Evolutionary conservation across 148 eudicot genomes (phyloP), one percentile per base, ranked within the genome.

Genomic region (Selenicereus undatus): DNA sequence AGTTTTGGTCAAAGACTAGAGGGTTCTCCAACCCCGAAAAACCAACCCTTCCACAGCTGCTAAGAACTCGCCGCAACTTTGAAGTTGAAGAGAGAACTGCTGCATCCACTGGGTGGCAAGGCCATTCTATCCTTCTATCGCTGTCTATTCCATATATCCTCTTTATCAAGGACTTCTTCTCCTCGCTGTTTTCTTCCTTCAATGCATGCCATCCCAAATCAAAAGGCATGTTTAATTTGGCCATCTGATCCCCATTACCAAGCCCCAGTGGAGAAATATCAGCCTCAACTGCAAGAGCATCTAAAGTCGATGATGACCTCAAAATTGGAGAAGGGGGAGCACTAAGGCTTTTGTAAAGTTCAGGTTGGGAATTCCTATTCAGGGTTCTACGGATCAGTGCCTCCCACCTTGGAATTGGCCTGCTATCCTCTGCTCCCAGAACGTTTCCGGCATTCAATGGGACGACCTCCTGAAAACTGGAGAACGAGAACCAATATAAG

Each of bases 401-500:
- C 77, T 91, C 99, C 99, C 99, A 96, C 74, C 89, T 92, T 68
- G 82, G 87, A 17, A 93, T 93, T 16, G 97, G 97, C 36, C 88
- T 88, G 83, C 86, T 87, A 76, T 85, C 93, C 76, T 93, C 97
- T 27, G 98, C 94, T 81, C 98, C 97, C 13, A 96, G 84, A 29
- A 96, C 95, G 72, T 93, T 96, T 24, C 93, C 97, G 48, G 97
- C 97, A 83, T 85, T 93, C 58, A 96, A 84, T 76, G 99, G 98
- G 51, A 96, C 97, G 58, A 96, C 96, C 81, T 96, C 99, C 82
- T 96, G 99, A 62, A 96, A 93, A 62, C 99, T 96, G 92, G 51
- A 76, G 30, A 51, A 18, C 32, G 68, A 26, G 48, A 81, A 48
- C 39, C 45, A 78, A 62, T 36, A 84, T 69, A 45, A 74, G 45